A percentile compares a stretch with the other conserved stretches of the same genome.
These are phyloP conservation scores for Leptographium lundbergii DNA, from an alignment of 2,329 filamentous ascomycete genomes.

Conservation along the genomic window DNA sequence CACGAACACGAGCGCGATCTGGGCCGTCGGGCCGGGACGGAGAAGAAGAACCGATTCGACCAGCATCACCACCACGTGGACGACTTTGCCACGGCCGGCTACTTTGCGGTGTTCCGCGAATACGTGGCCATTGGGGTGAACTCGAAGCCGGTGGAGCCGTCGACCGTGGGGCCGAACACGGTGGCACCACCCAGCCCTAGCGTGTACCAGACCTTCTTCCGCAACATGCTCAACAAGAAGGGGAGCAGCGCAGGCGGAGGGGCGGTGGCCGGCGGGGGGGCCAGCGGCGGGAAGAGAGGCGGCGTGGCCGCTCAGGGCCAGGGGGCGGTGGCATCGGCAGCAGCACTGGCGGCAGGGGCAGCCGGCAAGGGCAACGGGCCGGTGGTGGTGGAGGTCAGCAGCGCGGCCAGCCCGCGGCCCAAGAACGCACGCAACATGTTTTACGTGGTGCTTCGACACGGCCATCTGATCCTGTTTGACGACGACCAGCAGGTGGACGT, in stretches of 20 bases:
- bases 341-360: not conserved
- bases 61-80: slow-evolving; percentile 50
- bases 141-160: slow-evolving; percentile 79
- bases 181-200: slow-evolving; percentile 75
- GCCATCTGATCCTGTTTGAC: slow-evolving; percentile 95
- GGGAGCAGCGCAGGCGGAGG: slow-evolving; percentile 10
- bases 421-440: slow-evolving; percentile 76
- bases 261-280: slow-evolving; percentile 12
- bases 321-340: no score
- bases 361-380: slow-evolving; percentile 15
- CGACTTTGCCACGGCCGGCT: slow-evolving; percentile 68
- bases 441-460: slow-evolving; percentile 85
- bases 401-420: slow-evolving; percentile 36
- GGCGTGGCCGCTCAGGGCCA: slow-evolving; percentile 3
- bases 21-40: not conserved
- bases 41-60: slow-evolving; percentile 31
- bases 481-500: slow-evolving; percentile 92
- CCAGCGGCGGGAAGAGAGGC: slow-evolving; percentile 8
- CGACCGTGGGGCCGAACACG: slow-evolving; percentile 61
- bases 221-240: slow-evolving; percentile 85
- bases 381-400: slow-evolving; percentile 29
- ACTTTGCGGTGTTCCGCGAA: slow-evolving; percentile 90
- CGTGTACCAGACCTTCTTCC: slow-evolving; percentile 97
- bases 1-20: slow-evolving; percentile 10
- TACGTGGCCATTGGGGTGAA: slow-evolving; percentile 87